Evolutionary conservation across 225 moss, liverwort and hornwort genomes (phyloP).

Genomic region (Ulota crispa): DNA sequence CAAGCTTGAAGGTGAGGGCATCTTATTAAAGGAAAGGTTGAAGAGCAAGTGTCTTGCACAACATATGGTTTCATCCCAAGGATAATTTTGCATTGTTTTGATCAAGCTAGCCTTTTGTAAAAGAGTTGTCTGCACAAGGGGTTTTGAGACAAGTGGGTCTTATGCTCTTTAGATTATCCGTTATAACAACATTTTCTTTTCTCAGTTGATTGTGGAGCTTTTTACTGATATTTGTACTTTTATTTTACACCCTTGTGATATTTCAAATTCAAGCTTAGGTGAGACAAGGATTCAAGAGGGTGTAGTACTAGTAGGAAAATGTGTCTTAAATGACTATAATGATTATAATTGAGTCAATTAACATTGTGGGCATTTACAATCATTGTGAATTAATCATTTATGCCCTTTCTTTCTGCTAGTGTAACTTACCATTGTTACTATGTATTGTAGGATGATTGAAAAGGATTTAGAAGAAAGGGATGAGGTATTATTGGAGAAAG

Average conservation of each 20-base stretch:
- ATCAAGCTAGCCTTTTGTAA: no score
- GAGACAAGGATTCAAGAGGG: not conserved
- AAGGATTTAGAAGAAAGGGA: constrained; percentile 67
- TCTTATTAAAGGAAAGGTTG: no score
- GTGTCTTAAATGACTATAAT: no score
- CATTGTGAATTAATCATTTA: no score
- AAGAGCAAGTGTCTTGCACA: no score
- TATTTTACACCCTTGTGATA: not conserved
- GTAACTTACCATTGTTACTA: not conserved
- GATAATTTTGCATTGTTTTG: no score
- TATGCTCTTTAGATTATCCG: not conserved
- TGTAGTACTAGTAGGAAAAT: not conserved
- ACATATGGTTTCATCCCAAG: no score
- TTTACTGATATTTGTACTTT: not conserved
- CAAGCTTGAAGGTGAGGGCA: no score
- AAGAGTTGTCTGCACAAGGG: no score
- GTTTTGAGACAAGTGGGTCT: not conserved
- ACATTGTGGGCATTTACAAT: no score
- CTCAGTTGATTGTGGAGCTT: not conserved
- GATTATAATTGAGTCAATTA: no score
- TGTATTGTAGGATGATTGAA: constrained; percentile 56
- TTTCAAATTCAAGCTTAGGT: not conserved
- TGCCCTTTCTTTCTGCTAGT: no score
- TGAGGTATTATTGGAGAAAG: constrained; percentile 61
- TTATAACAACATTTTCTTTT: not conserved